phyloP scores from a whole-genome alignment of 805 yeast species.

The Candida chilensis region DNA sequence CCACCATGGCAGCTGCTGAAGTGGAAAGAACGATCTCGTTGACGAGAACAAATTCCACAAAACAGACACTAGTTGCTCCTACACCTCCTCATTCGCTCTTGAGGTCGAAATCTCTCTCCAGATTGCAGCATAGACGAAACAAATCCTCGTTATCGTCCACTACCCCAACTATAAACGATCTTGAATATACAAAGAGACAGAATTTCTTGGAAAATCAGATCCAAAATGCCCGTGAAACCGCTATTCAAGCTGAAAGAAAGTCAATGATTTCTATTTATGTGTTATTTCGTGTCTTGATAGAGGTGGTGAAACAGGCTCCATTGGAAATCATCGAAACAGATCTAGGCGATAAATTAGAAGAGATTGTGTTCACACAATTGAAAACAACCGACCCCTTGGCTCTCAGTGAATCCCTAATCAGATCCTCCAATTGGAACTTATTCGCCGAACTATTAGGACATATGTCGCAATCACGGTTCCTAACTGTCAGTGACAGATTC shows the following conservation, averaged over 20 bases:
- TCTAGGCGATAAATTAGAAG: slow-evolving; percentile 77
- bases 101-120: slow-evolving; percentile 27
- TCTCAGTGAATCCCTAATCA: slow-evolving; percentile 48
- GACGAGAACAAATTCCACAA: slow-evolving; percentile 7
- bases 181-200: slow-evolving; percentile 2
- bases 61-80: too few relatives aligned
- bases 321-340: slow-evolving; percentile 68
- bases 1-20: slow-evolving; percentile 51
- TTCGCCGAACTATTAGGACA: slow-evolving; percentile 84
- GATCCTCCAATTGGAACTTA: slow-evolving; percentile 90
- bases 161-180: slow-evolving; percentile 6
- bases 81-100: too few relatives aligned
- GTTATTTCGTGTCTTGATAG: slow-evolving; percentile 84
- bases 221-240: slow-evolving; percentile 47
- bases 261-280: slow-evolving; percentile 82
- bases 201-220: slow-evolving; percentile 13
- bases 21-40: slow-evolving; percentile 23
- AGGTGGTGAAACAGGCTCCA: slow-evolving; percentile 84
- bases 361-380: slow-evolving; percentile 84
- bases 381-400: slow-evolving; percentile 82
- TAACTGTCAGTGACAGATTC: slow-evolving; percentile 87
- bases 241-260: slow-evolving; percentile 79
- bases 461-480: slow-evolving; percentile 78
- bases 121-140: slow-evolving; percentile 34
- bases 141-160: slow-evolving; percentile 35